phyloP scores from a whole-genome alignment of 768 basidiomycete genomes.

The Russula vinacea region DNA sequence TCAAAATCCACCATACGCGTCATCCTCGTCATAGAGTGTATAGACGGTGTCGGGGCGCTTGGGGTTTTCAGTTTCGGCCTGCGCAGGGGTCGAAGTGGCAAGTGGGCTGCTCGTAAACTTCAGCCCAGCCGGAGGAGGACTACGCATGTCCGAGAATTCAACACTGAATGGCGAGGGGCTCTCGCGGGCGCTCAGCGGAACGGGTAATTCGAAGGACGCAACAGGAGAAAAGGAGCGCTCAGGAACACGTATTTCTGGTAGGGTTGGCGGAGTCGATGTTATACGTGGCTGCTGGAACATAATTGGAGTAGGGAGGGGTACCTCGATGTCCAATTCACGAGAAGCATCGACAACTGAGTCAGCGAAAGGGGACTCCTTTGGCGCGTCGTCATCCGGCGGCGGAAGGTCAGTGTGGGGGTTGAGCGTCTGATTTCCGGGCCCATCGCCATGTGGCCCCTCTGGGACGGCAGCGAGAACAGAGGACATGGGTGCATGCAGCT shows the following conservation, averaged over 20 bases:
- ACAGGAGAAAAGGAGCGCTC: slow-evolving; percentile 45
- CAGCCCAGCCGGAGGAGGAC: slow-evolving; percentile 28
- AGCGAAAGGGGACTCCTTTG: slow-evolving; percentile 35
- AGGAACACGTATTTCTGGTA: slow-evolving; percentile 52
- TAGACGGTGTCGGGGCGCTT: slow-evolving; percentile 50
- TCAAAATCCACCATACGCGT: slow-evolving; percentile 70
- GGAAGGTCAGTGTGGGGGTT: slow-evolving; percentile 5
- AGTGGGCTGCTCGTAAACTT: slow-evolving; percentile 30
- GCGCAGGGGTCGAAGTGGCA: slow-evolving; percentile 15
- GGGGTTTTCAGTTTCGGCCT: slow-evolving; percentile 24
- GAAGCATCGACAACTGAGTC: slow-evolving; percentile 27
- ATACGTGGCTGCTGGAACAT: slow-evolving; percentile 42
- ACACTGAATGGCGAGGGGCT: slow-evolving; percentile 33
- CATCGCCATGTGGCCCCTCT: slow-evolving; percentile 32
- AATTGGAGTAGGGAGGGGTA: slow-evolving; percentile 35
- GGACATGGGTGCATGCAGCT: slow-evolving; percentile 41
- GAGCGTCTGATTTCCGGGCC: background rate
- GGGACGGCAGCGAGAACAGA: slow-evolving; percentile 29
- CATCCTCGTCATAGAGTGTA: slow-evolving; percentile 57
- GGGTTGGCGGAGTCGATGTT: slow-evolving; percentile 49
- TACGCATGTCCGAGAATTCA: slow-evolving; percentile 29
- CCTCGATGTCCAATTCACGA: slow-evolving; percentile 26
- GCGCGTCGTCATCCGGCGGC: slow-evolving; percentile 16
- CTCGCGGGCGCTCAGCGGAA: slow-evolving; percentile 25
- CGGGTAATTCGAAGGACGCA: slow-evolving; percentile 34